Evolutionary conservation across 2,329 filamentous ascomycete species (phyloP).

Genomic region (Aspergillus chevalieri): DNA sequence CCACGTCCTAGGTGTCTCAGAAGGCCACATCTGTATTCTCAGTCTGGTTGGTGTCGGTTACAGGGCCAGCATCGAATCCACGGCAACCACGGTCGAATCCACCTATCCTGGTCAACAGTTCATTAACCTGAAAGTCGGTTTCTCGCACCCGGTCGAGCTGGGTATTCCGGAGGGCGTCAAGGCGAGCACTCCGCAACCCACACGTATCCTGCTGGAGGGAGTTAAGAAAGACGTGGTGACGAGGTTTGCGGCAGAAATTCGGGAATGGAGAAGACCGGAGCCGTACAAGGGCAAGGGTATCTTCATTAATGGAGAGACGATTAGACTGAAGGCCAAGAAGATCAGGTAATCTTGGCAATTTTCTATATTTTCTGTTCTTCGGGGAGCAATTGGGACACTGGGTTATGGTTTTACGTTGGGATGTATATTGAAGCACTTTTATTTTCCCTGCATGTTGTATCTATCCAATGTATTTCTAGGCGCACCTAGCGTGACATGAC

Average conservation of each 20-base stretch:
- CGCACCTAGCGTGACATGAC: conserved; percentile 23
- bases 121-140: conserved; percentile 89
- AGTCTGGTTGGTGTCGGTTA: conserved; percentile 94
- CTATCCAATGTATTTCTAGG: conserved; percentile 29
- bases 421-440: not conserved
- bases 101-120: conserved; percentile 79
- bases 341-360: conserved; percentile 59
- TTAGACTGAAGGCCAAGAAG: conserved; percentile 97
- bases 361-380: conserved; percentile 5
- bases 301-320: conserved; percentile 95
- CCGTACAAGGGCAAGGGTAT: conserved; percentile 99
- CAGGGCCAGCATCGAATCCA: conserved; percentile 76
- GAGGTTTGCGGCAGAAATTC: conserved; percentile 83
- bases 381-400: not conserved
- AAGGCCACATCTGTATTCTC: conserved; percentile 90
- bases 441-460: conserved; percentile 24
- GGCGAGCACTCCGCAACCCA: conserved; percentile 84
- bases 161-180: conserved; percentile 74
- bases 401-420: not conserved
- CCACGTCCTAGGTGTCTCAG: conserved; percentile 86
- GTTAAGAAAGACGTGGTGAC: conserved; percentile 79
- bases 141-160: conserved; percentile 90
- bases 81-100: conserved; percentile 58
- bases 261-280: conserved; percentile 83
- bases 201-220: conserved; percentile 83